phyloP scores from a whole-genome alignment of 129 eudicot genomes.

The Chrysanthemum lavandulifolium region DNA sequence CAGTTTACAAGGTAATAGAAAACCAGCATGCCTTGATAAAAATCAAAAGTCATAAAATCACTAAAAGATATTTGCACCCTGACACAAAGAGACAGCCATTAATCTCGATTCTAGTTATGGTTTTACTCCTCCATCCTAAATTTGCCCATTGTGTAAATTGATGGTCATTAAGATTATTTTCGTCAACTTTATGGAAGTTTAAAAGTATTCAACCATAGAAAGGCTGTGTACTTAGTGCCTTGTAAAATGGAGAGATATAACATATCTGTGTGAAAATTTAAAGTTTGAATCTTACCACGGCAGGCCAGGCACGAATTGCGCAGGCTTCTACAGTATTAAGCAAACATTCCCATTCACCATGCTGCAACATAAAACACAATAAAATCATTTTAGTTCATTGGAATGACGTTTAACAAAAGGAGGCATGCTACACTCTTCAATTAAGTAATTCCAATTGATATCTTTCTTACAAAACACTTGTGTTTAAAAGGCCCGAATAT shows the following conservation, averaged over 20 bases:
- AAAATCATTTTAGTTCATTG: neutral
- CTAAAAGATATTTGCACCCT: no score
- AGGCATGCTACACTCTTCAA: neutral
- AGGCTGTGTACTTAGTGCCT: neutral
- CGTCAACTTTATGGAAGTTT: neutral
- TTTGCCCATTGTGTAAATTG: neutral
- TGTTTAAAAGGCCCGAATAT: neutral
- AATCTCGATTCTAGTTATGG: neutral
- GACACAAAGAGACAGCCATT: neutral
- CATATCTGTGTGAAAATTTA: neutral
- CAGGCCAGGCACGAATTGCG: slow-evolving; percentile 84
- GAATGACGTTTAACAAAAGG: neutral
- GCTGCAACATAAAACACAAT: slow-evolving; percentile 52
- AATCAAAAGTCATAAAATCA: no score
- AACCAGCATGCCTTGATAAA: neutral
- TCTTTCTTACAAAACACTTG: neutral
- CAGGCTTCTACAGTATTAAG: slow-evolving; percentile 89
- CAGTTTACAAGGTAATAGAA: neutral
- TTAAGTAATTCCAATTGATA: neutral
- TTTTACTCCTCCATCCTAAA: neutral
- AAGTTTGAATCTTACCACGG: slow-evolving; percentile 46
- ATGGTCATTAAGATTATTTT: no score
- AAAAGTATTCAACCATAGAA: neutral
- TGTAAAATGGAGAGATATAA: neutral
- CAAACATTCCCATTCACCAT: slow-evolving; percentile 76